phyloP scores from a whole-genome alignment of 441 rosid genomes.

The Adansonia rubrostipa region DNA sequence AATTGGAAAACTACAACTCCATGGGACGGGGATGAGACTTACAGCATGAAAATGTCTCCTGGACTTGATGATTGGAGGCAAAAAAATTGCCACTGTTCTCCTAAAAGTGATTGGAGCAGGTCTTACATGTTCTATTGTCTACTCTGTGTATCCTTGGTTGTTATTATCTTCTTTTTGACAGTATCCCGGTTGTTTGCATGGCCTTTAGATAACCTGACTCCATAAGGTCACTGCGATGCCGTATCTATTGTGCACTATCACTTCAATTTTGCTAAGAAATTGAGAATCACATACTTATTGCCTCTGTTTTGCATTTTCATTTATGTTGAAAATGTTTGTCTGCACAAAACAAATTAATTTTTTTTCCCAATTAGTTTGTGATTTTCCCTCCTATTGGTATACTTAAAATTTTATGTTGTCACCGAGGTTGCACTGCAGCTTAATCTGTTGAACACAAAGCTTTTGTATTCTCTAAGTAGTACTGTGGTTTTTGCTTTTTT shows the following conservation, averaged over 20 bases:
- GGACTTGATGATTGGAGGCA: slow-evolving; percentile 79
- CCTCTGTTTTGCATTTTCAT: background rate
- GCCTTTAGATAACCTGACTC: background rate
- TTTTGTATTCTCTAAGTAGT: background rate
- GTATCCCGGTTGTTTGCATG: background rate
- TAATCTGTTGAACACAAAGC: background rate
- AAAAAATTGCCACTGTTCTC: slow-evolving; percentile 54
- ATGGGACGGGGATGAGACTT: slow-evolving; percentile 54
- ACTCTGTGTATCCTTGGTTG: background rate
- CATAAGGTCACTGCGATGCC: background rate
- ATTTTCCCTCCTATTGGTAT: background rate
- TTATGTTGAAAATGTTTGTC: background rate
- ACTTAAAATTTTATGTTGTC: background rate
- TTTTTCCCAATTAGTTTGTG: background rate
- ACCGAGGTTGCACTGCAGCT: background rate
- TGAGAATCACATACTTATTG: background rate
- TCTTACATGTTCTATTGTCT: slow-evolving; percentile 53
- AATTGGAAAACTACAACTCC: slow-evolving; percentile 36
- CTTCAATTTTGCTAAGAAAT: too few relatives aligned
- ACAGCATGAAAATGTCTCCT: slow-evolving; percentile 68
- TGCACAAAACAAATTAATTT: background rate
- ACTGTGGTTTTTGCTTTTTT: background rate
- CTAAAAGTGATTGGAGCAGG: slow-evolving; percentile 58
- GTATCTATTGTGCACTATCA: too few relatives aligned
- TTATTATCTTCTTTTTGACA: background rate